phyloP scores from a whole-genome alignment of 306 rosid species.

The Aeschynomene evenia region DNA sequence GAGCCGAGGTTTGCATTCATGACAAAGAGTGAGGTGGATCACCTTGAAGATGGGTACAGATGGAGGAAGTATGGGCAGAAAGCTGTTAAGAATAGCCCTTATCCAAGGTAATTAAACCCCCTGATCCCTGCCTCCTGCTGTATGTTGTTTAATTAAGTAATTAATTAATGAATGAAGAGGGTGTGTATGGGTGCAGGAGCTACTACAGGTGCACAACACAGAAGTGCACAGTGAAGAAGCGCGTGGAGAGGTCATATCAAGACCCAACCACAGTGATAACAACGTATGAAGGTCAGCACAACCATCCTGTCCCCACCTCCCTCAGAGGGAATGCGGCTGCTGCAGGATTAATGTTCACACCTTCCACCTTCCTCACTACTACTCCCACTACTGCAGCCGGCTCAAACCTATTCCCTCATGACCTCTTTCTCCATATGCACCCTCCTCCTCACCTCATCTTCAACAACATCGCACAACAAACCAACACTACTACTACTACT shows the following conservation, averaged over 20 bases:
- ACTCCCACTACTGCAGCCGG: slow-evolving; percentile 29
- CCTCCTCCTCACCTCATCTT: neutral
- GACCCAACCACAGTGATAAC: slow-evolving; percentile 81
- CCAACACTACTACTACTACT: neutral
- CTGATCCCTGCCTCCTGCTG: neutral
- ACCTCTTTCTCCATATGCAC: slow-evolving; percentile 35
- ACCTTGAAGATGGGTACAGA: slow-evolving; percentile 84
- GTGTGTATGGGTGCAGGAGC: slow-evolving; percentile 45
- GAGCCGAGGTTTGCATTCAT: slow-evolving; percentile 83
- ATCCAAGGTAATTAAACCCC: slow-evolving; percentile 58
- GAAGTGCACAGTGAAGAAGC: slow-evolving; percentile 79
- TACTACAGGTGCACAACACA: slow-evolving; percentile 86
- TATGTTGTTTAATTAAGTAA: too few species aligned
- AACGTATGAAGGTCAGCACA: slow-evolving; percentile 87
- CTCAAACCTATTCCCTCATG: slow-evolving; percentile 48
- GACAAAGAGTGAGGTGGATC: slow-evolving; percentile 94
- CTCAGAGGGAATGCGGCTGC: slow-evolving; percentile 62
- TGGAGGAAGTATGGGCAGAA: slow-evolving; percentile 94
- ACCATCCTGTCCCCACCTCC: slow-evolving; percentile 78
- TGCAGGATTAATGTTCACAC: slow-evolving; percentile 72
- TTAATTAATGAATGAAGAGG: too few species aligned
- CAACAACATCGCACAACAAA: slow-evolving; percentile 8
- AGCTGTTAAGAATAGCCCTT: slow-evolving; percentile 87
- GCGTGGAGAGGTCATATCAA: slow-evolving; percentile 75
- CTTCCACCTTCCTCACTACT: slow-evolving; percentile 38